These are phyloP conservation scores for Schizophyllum amplum DNA, from an alignment of 1,284 basidiomycete species.

Conservation along the genomic window DNA sequence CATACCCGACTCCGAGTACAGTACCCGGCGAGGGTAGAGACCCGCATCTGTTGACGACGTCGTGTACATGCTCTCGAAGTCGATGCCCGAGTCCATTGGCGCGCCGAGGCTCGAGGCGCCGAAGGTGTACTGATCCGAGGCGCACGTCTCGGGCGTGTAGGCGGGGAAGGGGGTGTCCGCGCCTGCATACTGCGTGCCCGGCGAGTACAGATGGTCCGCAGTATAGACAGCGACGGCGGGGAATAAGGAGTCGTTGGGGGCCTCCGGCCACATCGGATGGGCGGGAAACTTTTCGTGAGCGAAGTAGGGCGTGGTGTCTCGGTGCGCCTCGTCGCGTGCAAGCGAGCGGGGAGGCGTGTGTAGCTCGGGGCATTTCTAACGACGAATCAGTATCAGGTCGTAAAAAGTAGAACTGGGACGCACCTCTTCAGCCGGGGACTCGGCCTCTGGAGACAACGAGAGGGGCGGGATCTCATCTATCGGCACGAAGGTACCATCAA, in stretches of 20 bases:
- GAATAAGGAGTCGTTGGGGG: background rate
- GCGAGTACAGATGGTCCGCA: background rate
- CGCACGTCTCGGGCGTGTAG: no score
- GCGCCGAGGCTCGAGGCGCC: background rate
- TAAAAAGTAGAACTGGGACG: no score
- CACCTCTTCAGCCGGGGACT: no score
- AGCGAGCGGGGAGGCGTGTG: background rate
- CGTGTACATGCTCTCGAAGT: background rate
- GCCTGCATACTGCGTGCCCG: background rate
- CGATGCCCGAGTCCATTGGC: background rate
- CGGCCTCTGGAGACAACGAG: no score
- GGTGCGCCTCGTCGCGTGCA: background rate
- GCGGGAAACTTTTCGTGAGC: background rate
- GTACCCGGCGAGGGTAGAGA: background rate
- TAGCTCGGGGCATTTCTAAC: background rate
- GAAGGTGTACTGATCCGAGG: no score
- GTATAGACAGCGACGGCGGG: background rate
- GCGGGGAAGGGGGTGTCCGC: background rate
- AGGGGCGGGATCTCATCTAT: slow-evolving; percentile 33
- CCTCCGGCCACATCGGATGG: background rate
- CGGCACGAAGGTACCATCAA: slow-evolving; percentile 25
- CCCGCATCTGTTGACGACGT: background rate
- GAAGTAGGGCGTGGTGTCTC: background rate
- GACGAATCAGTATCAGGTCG: no score
- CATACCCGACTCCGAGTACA: background rate